Evolutionary conservation across 345 rosid species (phyloP), one percentile per base, ranked within the genome.

Genomic region (Cardamine occulta): DNA sequence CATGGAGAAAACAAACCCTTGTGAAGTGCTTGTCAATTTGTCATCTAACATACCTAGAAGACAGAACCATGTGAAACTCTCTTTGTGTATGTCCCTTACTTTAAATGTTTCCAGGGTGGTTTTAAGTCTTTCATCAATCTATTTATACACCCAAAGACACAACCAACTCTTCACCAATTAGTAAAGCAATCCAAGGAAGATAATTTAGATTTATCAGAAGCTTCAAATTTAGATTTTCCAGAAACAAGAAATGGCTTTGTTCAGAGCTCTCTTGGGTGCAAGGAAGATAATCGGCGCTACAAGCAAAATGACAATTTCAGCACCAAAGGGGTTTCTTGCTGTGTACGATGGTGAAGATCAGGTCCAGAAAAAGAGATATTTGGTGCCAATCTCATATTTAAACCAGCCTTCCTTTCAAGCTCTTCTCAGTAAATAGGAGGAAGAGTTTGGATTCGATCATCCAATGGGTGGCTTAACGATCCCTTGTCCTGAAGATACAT

Each of bases 401-500:
- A 84, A 68, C 21, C 66, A 83, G 3, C 80, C 88, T 68, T 74
- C 79, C 0, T 86, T 90, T 34, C 89, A 80, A 51, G 85, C 66
- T 13, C 61, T 85, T 64, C 80, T 86, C 21, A 70, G 73, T 4
- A 80, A 71, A 75, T 80, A 83, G 0, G 96, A 84, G 15, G 88
- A 90, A 74, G 91, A 86, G 66, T 83, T 80, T 13, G 86, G 89
- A 0, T 83, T 75, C 4, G 51, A 84, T 61, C 86, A 85, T 80
- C 87, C 85, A 0, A 86, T 69, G 78, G 89, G 89, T 0, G 87
- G 85, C 42, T 64, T 88, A 21, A 88, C 81, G 11, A 80, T 90
- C 32, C 91, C 86, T 1, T 86, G 91, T 75, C 66, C 76, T 0
- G 85, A 83, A 78, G 83, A 88, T 4, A 73, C 29, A 0, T 90